phyloP scores from a whole-genome alignment of 2,329 filamentous ascomycete genomes.

The Aureobasidium musti region DNA sequence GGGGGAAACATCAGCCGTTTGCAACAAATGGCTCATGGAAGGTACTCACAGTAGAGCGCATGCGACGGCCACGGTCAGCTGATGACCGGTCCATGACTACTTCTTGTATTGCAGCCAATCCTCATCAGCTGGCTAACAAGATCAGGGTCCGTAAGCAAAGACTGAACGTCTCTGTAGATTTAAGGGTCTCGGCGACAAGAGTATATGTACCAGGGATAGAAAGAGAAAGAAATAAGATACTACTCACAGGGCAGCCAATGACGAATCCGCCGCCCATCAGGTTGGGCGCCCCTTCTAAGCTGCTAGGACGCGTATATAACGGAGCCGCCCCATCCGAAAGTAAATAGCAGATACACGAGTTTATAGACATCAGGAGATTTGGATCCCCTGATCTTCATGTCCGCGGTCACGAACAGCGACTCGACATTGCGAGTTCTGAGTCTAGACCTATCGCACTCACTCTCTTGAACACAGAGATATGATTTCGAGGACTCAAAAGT shows the following conservation, averaged over 20 bases:
- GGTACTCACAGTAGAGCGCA: conserved; percentile 3
- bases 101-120: not conserved
- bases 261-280: conserved; percentile 13
- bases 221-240: not conserved
- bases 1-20: not conserved
- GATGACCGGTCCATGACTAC: conserved; percentile 13
- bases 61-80: conserved; percentile 9
- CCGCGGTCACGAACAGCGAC: not conserved
- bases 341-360: not conserved
- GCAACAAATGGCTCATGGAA: not conserved
- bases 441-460: not conserved
- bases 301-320: conserved; percentile 22
- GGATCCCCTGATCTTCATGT: not conserved
- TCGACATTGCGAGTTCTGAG: not conserved
- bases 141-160: not conserved
- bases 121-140: not conserved
- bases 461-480: not conserved
- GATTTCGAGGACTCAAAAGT: not conserved
- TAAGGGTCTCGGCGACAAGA: not conserved
- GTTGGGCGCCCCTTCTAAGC: conserved; percentile 3
- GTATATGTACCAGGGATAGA: not conserved
- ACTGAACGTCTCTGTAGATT: not conserved
- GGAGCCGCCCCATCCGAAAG: conserved; percentile 18
- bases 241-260: not conserved
- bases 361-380: not conserved